Base-by-base conservation (phyloP, 805 yeast genomes). In the Isabelozyma pseudorhagii region DNA sequence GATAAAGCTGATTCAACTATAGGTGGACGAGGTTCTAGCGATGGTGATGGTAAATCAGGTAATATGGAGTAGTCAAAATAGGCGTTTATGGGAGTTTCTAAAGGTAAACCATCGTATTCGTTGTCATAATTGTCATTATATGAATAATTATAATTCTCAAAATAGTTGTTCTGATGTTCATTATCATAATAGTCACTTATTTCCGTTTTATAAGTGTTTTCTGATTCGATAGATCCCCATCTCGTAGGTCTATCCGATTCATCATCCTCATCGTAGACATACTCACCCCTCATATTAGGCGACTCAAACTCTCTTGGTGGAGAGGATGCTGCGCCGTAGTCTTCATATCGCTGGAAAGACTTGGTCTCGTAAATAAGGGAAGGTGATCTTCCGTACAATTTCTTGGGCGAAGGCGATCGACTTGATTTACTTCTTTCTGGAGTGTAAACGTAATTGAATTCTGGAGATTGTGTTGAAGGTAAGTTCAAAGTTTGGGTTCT, bases 31-130 rank as follows among this genome's bases (percentile, higher is more conserved):
- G 39, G 40, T 17, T 17, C 47, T 38, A 46, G 43, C 13, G 57
- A 17, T 21, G 56, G 43, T 29, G 54, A 42, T 9, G 60, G 75
- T 7, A 71, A 55, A 29, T 70, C 73, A 0, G 75, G 76, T 15
- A 71, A 52, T 8, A 58, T 60, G 1, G 72, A 64, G 48, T 67
- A 70, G 54, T 71, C 74, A 54, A 71, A 70, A 46, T 64, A 55
- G 15, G 49, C 55, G 18, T 60, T 50, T 7, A 47, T 58, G 3
- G 68, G 67, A 4, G 70, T 60, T 42, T 61, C 52, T 7, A 31
- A 8, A 13, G 38, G 18, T 8, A 15, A 9, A n/a, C 14, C 28
- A 21, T 42, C 38, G 8, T 25, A 15, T 11, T 27, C 15, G 3
- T n/a, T 4, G 27, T 28, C 14, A 38, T 27, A 27, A 15, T 25